Base-by-base conservation (phyloP, 176 grass and related monocot species). In the Carex parvula region DNA sequence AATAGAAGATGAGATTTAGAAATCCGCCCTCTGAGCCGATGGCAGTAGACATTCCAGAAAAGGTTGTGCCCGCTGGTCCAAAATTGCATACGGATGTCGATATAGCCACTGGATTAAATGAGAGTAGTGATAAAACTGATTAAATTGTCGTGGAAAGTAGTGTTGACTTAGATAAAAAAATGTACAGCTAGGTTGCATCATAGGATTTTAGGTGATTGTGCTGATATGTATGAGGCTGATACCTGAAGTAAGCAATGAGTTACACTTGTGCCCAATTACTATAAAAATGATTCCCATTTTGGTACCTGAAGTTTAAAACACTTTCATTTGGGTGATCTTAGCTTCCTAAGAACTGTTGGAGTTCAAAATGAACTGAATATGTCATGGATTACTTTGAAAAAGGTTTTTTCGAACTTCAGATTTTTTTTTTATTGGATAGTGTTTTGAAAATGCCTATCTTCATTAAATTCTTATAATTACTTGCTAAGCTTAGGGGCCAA, bases 1-100 rank as follows among this genome's bases (percentile, higher is more conserved):
- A 8, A 30, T 29, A 24, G 61, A 69, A 54, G 29, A 83, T 53
- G 62, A 17, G 62, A 83, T 11, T 30, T 32, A 32, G 62, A 81
- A 77, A 57, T 32, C 52, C 0, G 4, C 52, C 50, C 4, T 77
- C 50, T 29, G 72, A 77, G 72, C 72, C 46, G 10, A 57, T 78
- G 79, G 56, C 32, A 42, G 79, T 53, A 20, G 60, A 83, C 10
- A 55, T 83, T 83, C 48, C 42, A 32, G 80, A 83, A 35, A 83
- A 67, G 24, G 63, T 33, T 37, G 13, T 5, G 20, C 3, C 41
- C 4, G 1, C 2, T 67, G 55, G 39, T 54, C 44, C 12, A 69
- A 69, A 81, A 44, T 48, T 46, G 60, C 11, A 68, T 66, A 20
- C 32, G 41, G 64, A 68, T 46, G 80, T 52, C 6, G 8, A 48